Evolutionary conservation across 1,284 basidiomycete species (phyloP).

Genomic region (Mrakiaceae sp.): DNA sequence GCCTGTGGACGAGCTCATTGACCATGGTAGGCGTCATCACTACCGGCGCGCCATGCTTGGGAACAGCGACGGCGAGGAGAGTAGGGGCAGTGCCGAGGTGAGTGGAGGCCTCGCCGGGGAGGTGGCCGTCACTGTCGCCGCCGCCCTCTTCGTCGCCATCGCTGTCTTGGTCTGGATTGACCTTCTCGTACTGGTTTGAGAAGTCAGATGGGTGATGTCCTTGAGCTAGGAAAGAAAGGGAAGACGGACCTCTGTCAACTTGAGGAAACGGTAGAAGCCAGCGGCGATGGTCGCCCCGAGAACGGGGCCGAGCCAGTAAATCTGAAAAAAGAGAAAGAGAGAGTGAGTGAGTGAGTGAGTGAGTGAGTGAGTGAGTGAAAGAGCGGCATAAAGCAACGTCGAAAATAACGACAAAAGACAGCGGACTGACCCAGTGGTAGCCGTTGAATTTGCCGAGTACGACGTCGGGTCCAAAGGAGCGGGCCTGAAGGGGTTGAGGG

Average conservation of each 20-base stretch:
- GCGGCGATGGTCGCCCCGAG: conserved; percentile 31
- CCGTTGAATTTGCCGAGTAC: conserved; percentile 25
- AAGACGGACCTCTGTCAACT: conserved; percentile 14
- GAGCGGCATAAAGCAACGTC: too few relatives aligned
- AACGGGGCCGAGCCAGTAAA: conserved; percentile 34
- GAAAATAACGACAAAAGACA: too few relatives aligned
- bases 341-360: neutral
- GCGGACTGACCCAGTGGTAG: conserved; percentile 20
- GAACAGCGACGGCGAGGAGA: too few relatives aligned
- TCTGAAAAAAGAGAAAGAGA: conserved; percentile 2
- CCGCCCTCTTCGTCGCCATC: too few relatives aligned
- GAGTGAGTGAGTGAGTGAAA: neutral
- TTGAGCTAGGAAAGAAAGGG: neutral
- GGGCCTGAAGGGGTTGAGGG: conserved; percentile 18
- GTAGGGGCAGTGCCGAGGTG: too few relatives aligned
- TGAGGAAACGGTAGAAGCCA: conserved; percentile 33
- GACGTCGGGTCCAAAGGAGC: conserved; percentile 35
- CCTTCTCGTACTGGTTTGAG: conserved; percentile 13
- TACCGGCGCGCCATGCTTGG: too few relatives aligned
- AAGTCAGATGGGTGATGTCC: conserved; percentile 25
- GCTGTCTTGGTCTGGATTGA: conserved; percentile 8
- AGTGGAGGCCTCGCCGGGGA: too few relatives aligned
- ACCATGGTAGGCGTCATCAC: too few relatives aligned
- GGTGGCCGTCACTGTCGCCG: too few relatives aligned
- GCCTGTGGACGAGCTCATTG: too few relatives aligned